Percentiles rank a stretch among this genome's conserved stretches.
phyloP scores from a whole-genome alignment of 108 stramenopile species.

The Cyclotella choctawhatcheeana region DNA sequence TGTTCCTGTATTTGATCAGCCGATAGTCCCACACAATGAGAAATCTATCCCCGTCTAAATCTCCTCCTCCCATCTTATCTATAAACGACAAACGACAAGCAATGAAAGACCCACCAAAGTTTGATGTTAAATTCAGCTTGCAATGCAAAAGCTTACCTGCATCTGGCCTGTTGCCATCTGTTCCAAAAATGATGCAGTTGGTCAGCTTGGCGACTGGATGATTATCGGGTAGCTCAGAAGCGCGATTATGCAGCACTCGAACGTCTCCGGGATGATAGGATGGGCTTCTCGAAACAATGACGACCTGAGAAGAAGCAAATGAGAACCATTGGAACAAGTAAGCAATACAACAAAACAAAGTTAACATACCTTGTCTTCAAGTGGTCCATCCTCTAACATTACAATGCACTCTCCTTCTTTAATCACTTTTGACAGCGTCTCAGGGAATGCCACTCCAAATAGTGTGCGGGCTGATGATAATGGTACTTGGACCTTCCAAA shows the following conservation, averaged over 20 bases:
- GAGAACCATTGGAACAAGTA: background rate
- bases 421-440: background rate
- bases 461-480: background rate
- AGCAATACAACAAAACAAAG: background rate
- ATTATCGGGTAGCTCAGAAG: background rate
- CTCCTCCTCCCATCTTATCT: slow-evolving; percentile 16
- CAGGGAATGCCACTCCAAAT: slow-evolving; percentile 5
- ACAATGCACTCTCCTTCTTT: slow-evolving; percentile 7
- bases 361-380: slow-evolving; percentile 1
- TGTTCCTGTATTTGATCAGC: background rate
- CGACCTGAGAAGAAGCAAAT: background rate
- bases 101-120: background rate
- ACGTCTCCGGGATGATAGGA: slow-evolving; percentile 7
- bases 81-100: background rate
- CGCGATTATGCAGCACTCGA: background rate
- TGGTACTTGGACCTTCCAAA: too few species aligned
- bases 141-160: background rate
- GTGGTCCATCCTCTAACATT: slow-evolving; percentile 9
- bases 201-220: background rate
- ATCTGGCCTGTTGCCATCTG: slow-evolving; percentile 5
- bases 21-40: slow-evolving; percentile 3
- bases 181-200: slow-evolving; percentile 6
- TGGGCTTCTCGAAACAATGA: background rate
- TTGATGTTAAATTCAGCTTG: background rate
- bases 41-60: slow-evolving; percentile 3